phyloP scores from a whole-genome alignment of 208 protist species.

The Endotrypanum monterogeii region DNA sequence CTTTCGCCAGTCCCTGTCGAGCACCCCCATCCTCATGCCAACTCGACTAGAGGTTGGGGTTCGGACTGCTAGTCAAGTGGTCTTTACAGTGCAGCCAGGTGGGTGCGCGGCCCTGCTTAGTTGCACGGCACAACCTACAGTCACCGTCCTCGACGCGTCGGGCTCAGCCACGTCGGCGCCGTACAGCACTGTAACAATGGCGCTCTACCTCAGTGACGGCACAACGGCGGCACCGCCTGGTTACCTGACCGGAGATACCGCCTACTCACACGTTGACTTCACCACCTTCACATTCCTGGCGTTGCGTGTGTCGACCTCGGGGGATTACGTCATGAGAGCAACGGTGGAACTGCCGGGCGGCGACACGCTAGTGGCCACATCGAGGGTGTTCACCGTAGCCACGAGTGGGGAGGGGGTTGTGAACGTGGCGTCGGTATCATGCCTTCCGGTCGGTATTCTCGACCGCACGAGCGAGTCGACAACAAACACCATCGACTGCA shows the following conservation, averaged over 20 bases:
- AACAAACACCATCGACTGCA: conserved; percentile 36
- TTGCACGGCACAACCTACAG: conserved; percentile 67
- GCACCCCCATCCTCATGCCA: conserved; percentile 37
- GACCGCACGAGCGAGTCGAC: conserved; percentile 15
- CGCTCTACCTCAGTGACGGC: conserved; percentile 40
- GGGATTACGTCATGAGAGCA: conserved; percentile 64
- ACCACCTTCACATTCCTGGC: conserved; percentile 65
- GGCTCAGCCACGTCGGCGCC: conserved; percentile 39
- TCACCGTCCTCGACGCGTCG: conserved; percentile 49
- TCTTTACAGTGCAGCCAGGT: conserved; percentile 54
- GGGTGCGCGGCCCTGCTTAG: conserved; percentile 40
- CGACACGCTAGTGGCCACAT: conserved; percentile 36
- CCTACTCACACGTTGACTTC: conserved; percentile 42
- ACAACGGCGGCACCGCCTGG: conserved; percentile 29
- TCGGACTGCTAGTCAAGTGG: conserved; percentile 43
- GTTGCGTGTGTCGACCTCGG: conserved; percentile 45
- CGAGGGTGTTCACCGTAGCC: conserved; percentile 45
- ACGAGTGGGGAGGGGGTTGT: conserved; percentile 10
- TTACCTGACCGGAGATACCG: conserved; percentile 38
- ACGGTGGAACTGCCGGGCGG: conserved; percentile 59
- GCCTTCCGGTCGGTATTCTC: conserved; percentile 59
- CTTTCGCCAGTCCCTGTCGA: conserved; percentile 30
- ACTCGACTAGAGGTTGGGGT: conserved; percentile 35
- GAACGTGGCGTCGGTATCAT: conserved; percentile 44
- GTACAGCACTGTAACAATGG: conserved; percentile 48